Percentiles rank a stretch among this genome's conserved stretches.
Conservation (phyloP, 192 early-diverging fungal species). For the Dissophora globulifera region DNA sequence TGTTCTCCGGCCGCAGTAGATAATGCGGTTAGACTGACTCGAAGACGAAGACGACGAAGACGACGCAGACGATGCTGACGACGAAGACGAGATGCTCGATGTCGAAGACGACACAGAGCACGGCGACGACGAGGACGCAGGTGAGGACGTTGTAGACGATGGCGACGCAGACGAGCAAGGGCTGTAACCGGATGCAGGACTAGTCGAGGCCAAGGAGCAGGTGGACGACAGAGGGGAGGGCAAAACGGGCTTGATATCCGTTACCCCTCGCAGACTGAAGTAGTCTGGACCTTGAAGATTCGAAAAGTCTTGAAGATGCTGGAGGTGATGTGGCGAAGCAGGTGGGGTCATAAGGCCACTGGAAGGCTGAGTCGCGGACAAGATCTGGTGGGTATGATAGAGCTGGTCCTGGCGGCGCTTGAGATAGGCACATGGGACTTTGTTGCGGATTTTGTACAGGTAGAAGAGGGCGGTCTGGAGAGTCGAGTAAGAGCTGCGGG, state of each 20-base stretch:
- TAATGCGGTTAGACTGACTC: constrained; percentile 44
- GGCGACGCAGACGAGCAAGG: constrained; percentile 23
- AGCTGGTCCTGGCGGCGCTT: constrained; percentile 46
- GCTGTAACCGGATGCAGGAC: constrained; percentile 35
- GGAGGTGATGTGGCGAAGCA: constrained; percentile 37
- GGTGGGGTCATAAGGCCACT: constrained; percentile 34
- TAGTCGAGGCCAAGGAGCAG: constrained; percentile 34
- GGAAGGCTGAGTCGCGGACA: constrained; percentile 7
- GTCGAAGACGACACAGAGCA: constrained; percentile 16
- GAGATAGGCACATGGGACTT: constrained; percentile 39
- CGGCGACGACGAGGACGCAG: constrained; percentile 23
- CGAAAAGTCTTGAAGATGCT: constrained; percentile 18
- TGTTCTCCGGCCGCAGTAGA: constrained; percentile 80
- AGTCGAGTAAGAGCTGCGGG: constrained; percentile 80
- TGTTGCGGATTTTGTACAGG: constrained; percentile 64
- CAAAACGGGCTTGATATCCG: constrained; percentile 8
- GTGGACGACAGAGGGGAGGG: constrained; percentile 44
- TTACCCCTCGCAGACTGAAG: constrained; percentile 18
- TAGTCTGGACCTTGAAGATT: constrained; percentile 26
- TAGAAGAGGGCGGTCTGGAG: constrained; percentile 83
- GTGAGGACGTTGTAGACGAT: constrained; percentile 25
- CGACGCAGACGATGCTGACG: neutral
- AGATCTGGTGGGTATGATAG: constrained; percentile 5
- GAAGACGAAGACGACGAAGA: constrained; percentile 24
- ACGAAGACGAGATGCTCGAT: neutral